Percentiles rank a stretch among this genome's conserved stretches.
These are phyloP conservation scores for Solanum pimpinellifolium DNA, from an alignment of 257 asterid species.

Conservation along the genomic window DNA sequence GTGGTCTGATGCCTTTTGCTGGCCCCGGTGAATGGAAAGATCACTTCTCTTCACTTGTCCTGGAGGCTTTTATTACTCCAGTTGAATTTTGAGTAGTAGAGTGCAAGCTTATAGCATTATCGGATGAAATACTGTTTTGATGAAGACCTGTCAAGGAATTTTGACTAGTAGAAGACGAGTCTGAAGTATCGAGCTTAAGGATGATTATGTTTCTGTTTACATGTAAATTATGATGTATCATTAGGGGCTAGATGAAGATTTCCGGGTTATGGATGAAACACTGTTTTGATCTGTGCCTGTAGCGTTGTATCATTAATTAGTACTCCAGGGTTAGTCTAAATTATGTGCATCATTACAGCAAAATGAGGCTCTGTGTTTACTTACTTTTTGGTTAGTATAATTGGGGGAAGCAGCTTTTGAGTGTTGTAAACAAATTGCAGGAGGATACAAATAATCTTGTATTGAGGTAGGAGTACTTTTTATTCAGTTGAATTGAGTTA, in stretches of 20 bases:
- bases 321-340: neutral
- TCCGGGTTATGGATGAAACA: neutral
- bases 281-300: neutral
- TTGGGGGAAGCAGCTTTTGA: neutral
- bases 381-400: neutral
- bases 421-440: neutral
- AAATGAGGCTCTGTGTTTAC: neutral
- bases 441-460: neutral
- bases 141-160: neutral
- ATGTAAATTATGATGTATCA: neutral
- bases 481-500: neutral
- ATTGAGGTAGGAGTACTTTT: neutral
- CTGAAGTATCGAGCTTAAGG: neutral
- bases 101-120: neutral
- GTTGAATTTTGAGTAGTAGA: conserved; percentile 14
- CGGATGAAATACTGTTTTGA: neutral
- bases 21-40: conserved; percentile 56
- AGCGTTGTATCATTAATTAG: neutral
- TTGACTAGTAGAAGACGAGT: neutral
- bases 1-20: conserved; percentile 89
- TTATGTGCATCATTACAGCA: neutral
- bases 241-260: neutral
- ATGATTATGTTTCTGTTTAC: neutral
- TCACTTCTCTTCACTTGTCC: conserved; percentile 35
- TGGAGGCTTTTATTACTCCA: neutral